Evolutionary conservation across 106 monocot genomes (phyloP), one percentile per base, ranked within the genome.

Genomic region (Agapanthus africanus): DNA sequence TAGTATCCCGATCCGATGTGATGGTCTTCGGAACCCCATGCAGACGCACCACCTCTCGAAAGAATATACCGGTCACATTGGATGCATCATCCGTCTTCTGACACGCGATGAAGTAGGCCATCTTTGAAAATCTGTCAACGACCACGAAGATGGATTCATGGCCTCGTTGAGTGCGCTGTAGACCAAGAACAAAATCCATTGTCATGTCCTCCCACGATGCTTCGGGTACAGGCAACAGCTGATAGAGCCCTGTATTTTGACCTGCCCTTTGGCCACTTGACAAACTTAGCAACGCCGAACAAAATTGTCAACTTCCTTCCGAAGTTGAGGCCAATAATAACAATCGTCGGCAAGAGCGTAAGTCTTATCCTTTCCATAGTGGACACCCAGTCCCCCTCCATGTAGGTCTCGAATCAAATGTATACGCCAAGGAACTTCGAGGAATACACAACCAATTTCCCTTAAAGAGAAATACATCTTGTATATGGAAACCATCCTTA

Each of bases 281-380:
- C 28, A 60, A 33, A 18, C 8, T 4, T 14, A 14, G n/a, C 54
- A 54, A 5, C n/a, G 5, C 22, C 22, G 8, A 54, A 54, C 54
- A 10, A n/a, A 14, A 15, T 23, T 23, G 4, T 23, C 22, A 23
- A 63, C 34, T 6, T 63, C 64, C 1, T 39, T 3, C 37, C 37
- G 34, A 36, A 65, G n/a, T 37, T 65, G 64, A 7, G 64, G 64
- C 64, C 64, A 65, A 25, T 21, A 65, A 25, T 65, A 65, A 3
- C 35, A 34, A 4, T 65, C 3, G 6, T 37, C 64, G 2, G n/a
- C 33, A 3, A 37, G 18, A 35, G 18, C 64, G 37, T n/a, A 19
- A 11, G 37, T 34, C 16, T 65, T 65, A 27, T 59, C 59, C 2
- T 14, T 4, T 27, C 25, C 59, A 11, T 25, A 27, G 15, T 59